Percentiles rank a stretch among this genome's conserved stretches.
phyloP scores from a whole-genome alignment of 1,284 basidiomycete species.

The Cutaneotrichosporon spelunceum region DNA sequence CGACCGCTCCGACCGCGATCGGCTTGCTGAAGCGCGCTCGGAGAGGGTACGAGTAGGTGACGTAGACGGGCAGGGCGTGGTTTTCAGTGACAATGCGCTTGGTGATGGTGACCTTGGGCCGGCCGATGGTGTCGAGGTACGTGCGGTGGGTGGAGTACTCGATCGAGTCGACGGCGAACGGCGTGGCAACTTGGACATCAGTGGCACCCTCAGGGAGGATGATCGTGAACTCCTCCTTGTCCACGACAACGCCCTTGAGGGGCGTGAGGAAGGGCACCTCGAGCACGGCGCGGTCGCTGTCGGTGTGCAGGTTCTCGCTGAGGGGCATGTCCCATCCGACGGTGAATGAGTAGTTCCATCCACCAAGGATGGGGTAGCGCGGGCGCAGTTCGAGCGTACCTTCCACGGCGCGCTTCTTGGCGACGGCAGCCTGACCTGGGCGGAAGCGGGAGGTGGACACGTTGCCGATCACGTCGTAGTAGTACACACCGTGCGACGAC shows the following conservation, averaged over 20 bases:
- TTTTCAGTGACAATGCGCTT: slow-evolving; percentile 74
- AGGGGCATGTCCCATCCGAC: slow-evolving; percentile 88
- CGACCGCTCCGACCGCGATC: slow-evolving; percentile 54
- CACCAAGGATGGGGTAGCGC: slow-evolving; percentile 88
- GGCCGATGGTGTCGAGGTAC: slow-evolving; percentile 90
- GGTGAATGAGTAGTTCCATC: slow-evolving; percentile 96
- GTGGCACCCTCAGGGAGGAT: slow-evolving; percentile 92
- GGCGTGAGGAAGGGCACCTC: slow-evolving; percentile 83
- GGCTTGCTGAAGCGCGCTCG: slow-evolving; percentile 79
- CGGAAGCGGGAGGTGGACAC: slow-evolving; percentile 91
- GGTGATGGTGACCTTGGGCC: slow-evolving; percentile 69
- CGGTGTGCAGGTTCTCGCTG: slow-evolving; percentile 56
- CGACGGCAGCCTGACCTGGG: slow-evolving; percentile 44
- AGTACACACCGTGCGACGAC: slow-evolving; percentile 76
- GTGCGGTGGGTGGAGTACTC: slow-evolving; percentile 67
- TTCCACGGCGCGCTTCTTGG: slow-evolving; percentile 47
- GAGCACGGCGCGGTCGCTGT: slow-evolving; percentile 58
- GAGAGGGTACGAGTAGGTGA: slow-evolving; percentile 76
- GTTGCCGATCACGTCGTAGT: slow-evolving; percentile 88
- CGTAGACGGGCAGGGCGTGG: slow-evolving; percentile 58
- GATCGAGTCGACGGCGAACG: slow-evolving; percentile 70
- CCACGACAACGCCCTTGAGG: slow-evolving; percentile 73
- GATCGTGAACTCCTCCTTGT: slow-evolving; percentile 74
- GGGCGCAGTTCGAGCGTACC: slow-evolving; percentile 74
- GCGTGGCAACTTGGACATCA: slow-evolving; percentile 69